Evolutionary conservation across 371 early-diverging fungal species (phyloP).

Genomic region (Apophysomyces trapeziformis): DNA sequence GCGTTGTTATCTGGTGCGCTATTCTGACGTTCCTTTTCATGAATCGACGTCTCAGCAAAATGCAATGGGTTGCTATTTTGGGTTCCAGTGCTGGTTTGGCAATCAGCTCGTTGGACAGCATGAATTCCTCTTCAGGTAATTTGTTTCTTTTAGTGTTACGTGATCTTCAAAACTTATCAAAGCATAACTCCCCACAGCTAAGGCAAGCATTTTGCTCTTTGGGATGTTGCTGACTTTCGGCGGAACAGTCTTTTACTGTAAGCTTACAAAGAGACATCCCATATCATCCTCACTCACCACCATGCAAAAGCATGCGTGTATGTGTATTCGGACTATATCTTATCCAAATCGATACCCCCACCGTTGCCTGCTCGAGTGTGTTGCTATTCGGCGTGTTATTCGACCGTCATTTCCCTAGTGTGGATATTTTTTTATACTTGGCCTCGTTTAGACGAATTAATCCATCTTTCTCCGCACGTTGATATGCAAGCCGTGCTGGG

Average conservation of each 20-base stretch:
- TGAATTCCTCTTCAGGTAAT: slow-evolving; percentile 12
- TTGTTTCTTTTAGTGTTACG: background rate
- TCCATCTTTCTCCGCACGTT: slow-evolving; percentile 34
- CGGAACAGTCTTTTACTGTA: slow-evolving; percentile 63
- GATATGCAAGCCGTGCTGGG: slow-evolving; percentile 15
- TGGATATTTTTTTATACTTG: slow-evolving; percentile 55
- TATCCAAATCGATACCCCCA: slow-evolving; percentile 49
- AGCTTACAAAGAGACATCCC: slow-evolving; percentile 13
- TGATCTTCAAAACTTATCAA: slow-evolving; percentile 22
- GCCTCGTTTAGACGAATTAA: slow-evolving; percentile 45
- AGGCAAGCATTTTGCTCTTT: slow-evolving; percentile 29
- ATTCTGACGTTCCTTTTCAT: slow-evolving; percentile 67
- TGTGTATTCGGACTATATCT: slow-evolving; percentile 58
- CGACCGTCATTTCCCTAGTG: slow-evolving; percentile 43
- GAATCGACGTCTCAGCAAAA: slow-evolving; percentile 50
- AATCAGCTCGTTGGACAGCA: slow-evolving; percentile 45
- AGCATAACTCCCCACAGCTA: background rate
- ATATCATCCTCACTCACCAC: no score
- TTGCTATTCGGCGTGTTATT: slow-evolving; percentile 57
- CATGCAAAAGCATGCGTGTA: slow-evolving; percentile 46
- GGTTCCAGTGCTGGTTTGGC: slow-evolving; percentile 72
- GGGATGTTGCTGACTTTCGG: slow-evolving; percentile 60
- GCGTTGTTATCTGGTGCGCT: slow-evolving; percentile 82
- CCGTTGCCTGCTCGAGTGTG: slow-evolving; percentile 56
- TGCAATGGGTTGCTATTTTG: slow-evolving; percentile 72